These are phyloP conservation scores for Bathelium albidoporum DNA, from an alignment of 495 filamentous ascomycete species.

Conservation along the genomic window DNA sequence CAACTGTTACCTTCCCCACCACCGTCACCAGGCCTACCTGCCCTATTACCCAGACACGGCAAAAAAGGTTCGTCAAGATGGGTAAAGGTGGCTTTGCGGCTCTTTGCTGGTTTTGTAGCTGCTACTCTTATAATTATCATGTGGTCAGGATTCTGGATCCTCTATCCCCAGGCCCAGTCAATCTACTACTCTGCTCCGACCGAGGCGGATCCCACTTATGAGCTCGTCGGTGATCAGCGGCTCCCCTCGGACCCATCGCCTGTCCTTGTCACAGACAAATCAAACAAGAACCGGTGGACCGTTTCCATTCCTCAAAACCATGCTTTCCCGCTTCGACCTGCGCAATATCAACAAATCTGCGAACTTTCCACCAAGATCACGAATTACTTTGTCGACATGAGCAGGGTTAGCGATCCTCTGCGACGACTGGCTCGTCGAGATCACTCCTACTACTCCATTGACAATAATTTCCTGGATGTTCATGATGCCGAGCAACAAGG, in stretches of 20 bases:
- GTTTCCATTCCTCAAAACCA: constrained; percentile 51
- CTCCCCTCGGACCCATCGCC: constrained; percentile 49
- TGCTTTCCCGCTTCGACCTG: constrained; percentile 47
- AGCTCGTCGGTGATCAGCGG: constrained; percentile 41
- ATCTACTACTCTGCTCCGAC: not conserved
- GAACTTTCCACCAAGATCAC: constrained; percentile 4
- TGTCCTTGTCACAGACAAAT: constrained; percentile 46
- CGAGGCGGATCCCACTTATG: constrained; percentile 23
- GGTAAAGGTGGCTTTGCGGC: constrained; percentile 5
- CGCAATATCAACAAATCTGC: constrained; percentile 53
- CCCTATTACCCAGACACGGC: constrained; percentile 44
- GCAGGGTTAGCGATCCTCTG: not conserved
- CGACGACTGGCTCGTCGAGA: constrained; percentile 32
- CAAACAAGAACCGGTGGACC: constrained; percentile 54
- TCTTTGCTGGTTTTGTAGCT: constrained; percentile 3
- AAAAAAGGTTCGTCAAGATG: constrained; percentile 29
- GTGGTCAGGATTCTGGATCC: constrained; percentile 2
- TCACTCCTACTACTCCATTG: constrained; percentile 43
- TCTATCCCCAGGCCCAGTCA: not conserved
- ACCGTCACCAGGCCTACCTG: constrained; percentile 54
- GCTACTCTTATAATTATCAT: constrained; percentile 8
- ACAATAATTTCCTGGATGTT: constrained; percentile 57
- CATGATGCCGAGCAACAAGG: constrained; percentile 49
- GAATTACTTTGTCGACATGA: not conserved
- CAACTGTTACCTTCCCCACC: constrained; percentile 48